phyloP scores from a whole-genome alignment of 805 yeast species.

The Kluyveromyces siamensis region DNA sequence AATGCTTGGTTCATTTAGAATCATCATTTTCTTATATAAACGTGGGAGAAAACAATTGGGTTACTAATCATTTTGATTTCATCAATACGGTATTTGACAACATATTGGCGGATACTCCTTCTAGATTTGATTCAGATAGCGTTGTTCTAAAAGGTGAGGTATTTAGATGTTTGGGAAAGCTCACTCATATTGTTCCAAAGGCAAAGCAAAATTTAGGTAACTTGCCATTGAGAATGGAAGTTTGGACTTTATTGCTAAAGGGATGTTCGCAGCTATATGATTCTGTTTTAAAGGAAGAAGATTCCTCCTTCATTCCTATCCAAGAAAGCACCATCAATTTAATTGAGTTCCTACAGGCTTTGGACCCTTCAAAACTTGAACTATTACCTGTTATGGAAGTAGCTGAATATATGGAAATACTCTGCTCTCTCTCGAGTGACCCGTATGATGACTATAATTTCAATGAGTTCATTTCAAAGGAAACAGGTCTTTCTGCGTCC shows the following conservation, averaged over 20 bases:
- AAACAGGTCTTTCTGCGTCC: slow-evolving; percentile 56
- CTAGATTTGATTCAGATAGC: slow-evolving; percentile 1
- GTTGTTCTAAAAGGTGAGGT: slow-evolving; percentile 8
- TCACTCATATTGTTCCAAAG: neutral
- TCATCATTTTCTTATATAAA: neutral
- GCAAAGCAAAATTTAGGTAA: neutral
- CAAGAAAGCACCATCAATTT: slow-evolving; percentile 11
- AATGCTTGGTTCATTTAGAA: slow-evolving; percentile 43
- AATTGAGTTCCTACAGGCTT: slow-evolving; percentile 6
- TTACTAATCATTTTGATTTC: slow-evolving; percentile 11
- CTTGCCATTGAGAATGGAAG: neutral
- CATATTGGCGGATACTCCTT: slow-evolving; percentile 4
- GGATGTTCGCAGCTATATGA: neutral
- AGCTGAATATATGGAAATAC: slow-evolving; percentile 4
- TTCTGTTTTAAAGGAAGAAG: slow-evolving; percentile 12
- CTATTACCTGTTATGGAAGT: neutral
- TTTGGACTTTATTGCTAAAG: neutral
- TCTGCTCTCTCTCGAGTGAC: slow-evolving; percentile 36
- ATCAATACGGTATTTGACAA: slow-evolving; percentile 18
- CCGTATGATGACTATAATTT: slow-evolving; percentile 51
- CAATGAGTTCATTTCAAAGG: slow-evolving; percentile 63
- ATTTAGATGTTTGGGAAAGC: neutral
- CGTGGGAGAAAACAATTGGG: slow-evolving; percentile 29
- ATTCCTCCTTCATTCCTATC: slow-evolving; percentile 12
- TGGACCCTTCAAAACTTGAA: slow-evolving; percentile 2